Evolutionary conservation across 192 early-diverging fungal genomes (phyloP), one percentile per base, ranked within the genome.

Genomic region (Spinellus fusiger): DNA sequence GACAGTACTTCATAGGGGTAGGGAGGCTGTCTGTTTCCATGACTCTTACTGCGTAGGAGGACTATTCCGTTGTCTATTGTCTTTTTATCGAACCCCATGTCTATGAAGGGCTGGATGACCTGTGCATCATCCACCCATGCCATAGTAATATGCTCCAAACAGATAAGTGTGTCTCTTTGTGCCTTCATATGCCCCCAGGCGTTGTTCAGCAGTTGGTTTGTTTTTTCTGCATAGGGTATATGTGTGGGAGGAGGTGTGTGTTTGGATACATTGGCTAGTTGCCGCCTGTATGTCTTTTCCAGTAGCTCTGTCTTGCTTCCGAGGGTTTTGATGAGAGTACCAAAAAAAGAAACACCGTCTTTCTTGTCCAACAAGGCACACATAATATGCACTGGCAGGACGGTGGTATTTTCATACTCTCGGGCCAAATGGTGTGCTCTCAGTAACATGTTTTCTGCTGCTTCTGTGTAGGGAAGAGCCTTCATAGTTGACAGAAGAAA

Each of bases 1-100:
- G 75, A 84, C 23, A 98, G 80, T 29, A 93, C 92, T 44, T 96
- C 94, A 69, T 90, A 95, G 33, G 78, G 85, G 3, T 98, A 94
- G 33, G 90, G 90, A 59, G 77, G 86, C 69, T 86, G 85, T 31
- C 81, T 81, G 61, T 94, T 90, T 29, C 95, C 92, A 15, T 81
- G 81, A 16, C 82, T 77, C 61, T 77, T 87, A 7, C 96, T 93
- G 25, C 93, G 79, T 23, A 88, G 69, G 70, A 87, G 80, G 26
- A 73, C 73, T 33, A 96, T 79, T 8, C 88, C 86, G 20, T 81
- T 78, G 67, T 91, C 88, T 18, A 98, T 56, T 2, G 86, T 65
- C 51, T 86, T 84, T 57, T 77, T 84, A 26, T 76, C 76, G 22
- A 88, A 73, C 5, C 93, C 89, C 18, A 84, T 78, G 2, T 81